A percentile compares a stretch with the other conserved stretches of the same genome.
Conservation (phyloP, 202 grass and related monocot genomes). For the Dendrocalamus latiflorus region DNA sequence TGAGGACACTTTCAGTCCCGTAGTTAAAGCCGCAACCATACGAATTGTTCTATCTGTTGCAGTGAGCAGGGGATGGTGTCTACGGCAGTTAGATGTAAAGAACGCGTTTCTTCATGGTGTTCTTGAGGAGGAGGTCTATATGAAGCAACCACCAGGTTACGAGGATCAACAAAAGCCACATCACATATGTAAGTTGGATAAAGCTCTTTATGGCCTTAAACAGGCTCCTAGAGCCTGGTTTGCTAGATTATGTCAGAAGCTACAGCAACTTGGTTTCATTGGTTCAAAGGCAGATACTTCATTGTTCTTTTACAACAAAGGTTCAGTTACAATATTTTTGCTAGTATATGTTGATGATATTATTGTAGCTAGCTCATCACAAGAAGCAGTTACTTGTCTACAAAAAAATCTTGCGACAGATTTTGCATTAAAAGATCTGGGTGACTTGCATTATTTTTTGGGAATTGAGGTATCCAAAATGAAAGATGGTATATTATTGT, state of each 20-base stretch:
- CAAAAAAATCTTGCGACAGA: background rate
- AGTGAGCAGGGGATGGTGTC: background rate
- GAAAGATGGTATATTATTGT: background rate
- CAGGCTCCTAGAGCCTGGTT: no score
- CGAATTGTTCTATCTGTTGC: background rate
- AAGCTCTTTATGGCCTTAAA: background rate
- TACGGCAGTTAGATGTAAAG: background rate
- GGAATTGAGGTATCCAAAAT: background rate
- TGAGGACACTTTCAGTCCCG: background rate
- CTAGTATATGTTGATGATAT: background rate
- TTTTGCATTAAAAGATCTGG: background rate
- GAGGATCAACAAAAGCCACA: background rate
- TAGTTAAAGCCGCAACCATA: background rate
- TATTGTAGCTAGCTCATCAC: background rate
- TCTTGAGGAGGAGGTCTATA: background rate
- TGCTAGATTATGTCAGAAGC: background rate
- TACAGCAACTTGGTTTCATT: background rate
- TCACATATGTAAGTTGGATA: background rate
- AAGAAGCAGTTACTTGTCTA: background rate
- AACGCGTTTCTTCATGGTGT: background rate
- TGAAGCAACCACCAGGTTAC: background rate
- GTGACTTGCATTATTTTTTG: no score
- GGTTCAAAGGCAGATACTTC: background rate
- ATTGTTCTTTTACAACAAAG: background rate
- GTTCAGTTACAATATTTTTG: background rate